Evolutionary conservation across 176 grass and related monocot genomes (phyloP).

Genomic region (Avena atlantica): DNA sequence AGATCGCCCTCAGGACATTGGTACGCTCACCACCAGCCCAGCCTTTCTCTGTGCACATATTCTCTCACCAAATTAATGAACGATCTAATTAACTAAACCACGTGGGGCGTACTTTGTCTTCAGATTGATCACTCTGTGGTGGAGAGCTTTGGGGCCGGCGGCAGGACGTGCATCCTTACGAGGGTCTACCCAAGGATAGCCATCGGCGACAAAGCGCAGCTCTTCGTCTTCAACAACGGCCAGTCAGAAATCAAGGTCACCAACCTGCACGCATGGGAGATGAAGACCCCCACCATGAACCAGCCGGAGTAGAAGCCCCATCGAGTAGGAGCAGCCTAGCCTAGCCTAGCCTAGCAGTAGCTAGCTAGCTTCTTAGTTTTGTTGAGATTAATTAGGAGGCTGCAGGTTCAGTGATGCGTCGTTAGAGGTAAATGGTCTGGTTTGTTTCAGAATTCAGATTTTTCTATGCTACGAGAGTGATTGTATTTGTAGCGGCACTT

Average conservation of each 20-base stretch:
- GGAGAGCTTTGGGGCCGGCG: conserved; percentile 64
- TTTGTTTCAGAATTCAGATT: conserved; percentile 21
- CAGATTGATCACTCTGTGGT: conserved; percentile 72
- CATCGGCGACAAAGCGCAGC: conserved; percentile 45
- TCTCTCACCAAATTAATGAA: not conserved
- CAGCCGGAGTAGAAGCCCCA: not conserved
- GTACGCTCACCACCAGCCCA: not conserved
- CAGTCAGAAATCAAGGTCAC: conserved; percentile 45
- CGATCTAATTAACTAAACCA: not conserved
- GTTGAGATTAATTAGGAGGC: conserved; percentile 20
- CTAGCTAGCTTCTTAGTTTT: conserved; percentile 13
- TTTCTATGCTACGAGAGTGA: not conserved
- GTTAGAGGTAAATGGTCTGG: not conserved
- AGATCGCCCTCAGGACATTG: conserved; percentile 50
- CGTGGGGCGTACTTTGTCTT: not conserved
- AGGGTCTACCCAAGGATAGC: conserved; percentile 64
- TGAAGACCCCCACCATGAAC: conserved; percentile 59
- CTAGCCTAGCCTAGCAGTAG: conserved; percentile 1
- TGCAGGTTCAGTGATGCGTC: conserved; percentile 4
- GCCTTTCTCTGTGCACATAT: not conserved
- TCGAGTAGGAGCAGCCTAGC: not conserved
- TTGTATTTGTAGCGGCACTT: conserved; percentile 10
- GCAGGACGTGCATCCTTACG: conserved; percentile 63
- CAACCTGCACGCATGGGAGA: conserved; percentile 64
- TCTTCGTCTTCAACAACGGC: conserved; percentile 73